Evolutionary conservation across 306 rosid genomes (phyloP), one percentile per base, ranked within the genome.

Genomic region (Vigna trinervia): DNA sequence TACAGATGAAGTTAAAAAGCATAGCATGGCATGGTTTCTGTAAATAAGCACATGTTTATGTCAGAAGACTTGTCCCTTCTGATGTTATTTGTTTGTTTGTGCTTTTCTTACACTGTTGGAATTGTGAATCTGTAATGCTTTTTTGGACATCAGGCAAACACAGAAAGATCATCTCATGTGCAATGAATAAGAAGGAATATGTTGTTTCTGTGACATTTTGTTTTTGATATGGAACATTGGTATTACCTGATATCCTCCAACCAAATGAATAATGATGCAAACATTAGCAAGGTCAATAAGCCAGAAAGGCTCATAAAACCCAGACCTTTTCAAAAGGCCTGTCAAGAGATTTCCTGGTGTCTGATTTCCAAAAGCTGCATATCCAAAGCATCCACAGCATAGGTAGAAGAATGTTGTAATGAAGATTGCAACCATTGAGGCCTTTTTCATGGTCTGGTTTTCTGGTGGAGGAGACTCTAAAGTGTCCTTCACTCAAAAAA

Each of bases 221-320:
- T 43, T 43, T 23, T 36, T 64, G 17, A 43, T 43, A 22, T 15
- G 72, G 26, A 67, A 22, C 39, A 7, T 20, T 12, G 22, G 1
- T 84, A 88, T 73, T 91, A 94, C 98, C 97, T 92, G 98, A 84
- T 90, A 94, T 51, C 96, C 97, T 85, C 97, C 98, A 14, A 94
- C 80, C 86, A 94, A 67, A 76, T 94, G 96, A 71, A 94, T 34
- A 71, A 90, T 80, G 51, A 94, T 73, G 84, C 96, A 94, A 56
- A 80, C 94, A 86, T 94, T 92, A 4, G 98, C 97, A 7, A 94
- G 5, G 76, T 88, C 92, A 68, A 94, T 5, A 59, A 94, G 97
- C 98, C 97, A 94, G 68, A 26, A 89, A 71, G 94, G 98, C 65
- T 92, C 93, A 17, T 75, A 94, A 65, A 90, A 94, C 0, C 97